Evolutionary conservation across 306 rosid species (phyloP), one percentile per base, ranked within the genome.

Genomic region (Medicago lupulina): DNA sequence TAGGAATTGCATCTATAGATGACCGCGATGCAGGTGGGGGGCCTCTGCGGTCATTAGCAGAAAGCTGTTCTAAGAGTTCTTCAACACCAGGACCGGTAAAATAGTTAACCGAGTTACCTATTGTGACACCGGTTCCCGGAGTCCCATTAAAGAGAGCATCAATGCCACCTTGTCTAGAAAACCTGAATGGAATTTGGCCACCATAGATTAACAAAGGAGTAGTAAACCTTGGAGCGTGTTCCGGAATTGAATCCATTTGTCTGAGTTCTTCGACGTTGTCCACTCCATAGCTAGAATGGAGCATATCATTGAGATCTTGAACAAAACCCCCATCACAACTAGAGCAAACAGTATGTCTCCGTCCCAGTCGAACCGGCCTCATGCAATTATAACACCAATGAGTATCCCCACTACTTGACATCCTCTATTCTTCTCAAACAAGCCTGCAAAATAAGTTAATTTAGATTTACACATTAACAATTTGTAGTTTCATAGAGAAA

Each of bases 51-150:
- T 83, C 88, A 67, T 85, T 87, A 63, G 87, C 86, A 41, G 93
- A 87, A 77, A 87, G 85, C 85, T 88, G 91, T 78, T 85, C 96
- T 73, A 91, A 87, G 76, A 91, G 82, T 84, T 91, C 96, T 81
- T 88, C 93, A 50, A 88, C 85, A 38, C 93, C 93, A 34, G 96
- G 96, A 77, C 96, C 96, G 40, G 85, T 77, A 79, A 91, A 91
- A 72, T 91, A 91, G 68, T 91, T 91, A 6, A 90, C 93, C 8
- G 87, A 82, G 80, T 85, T 88, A 72, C 89, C 91, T 49, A 85
- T 74, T 1, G 88, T 82, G 8, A 90, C 49, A 67, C 91, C 89
- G 10, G 88, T 79, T 57, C 93, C 93, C 8, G 90, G 93, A 34
- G 89, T 73, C 12, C 91, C 96, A 10, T 84, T 85, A 61, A 90